Evolutionary conservation across 345 rosid species (phyloP), one percentile per base, ranked within the genome.

Genomic region (Salix koriyanagi): DNA sequence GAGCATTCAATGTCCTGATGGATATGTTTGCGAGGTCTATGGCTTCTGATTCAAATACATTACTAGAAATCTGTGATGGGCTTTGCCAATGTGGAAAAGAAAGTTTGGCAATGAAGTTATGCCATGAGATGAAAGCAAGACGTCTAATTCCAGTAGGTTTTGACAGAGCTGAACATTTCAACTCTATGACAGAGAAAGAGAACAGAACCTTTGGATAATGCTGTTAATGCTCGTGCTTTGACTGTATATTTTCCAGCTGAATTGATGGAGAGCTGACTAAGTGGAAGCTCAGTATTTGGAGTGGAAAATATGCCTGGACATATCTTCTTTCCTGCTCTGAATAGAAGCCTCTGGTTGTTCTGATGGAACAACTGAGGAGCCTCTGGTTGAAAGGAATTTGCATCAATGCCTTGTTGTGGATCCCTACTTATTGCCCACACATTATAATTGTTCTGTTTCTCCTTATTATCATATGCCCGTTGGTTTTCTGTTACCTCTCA

Each of bases 11-110:
- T 71, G 88, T 94, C 66, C 70, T 89, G 12, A 73, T 70, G 72
- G 94, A 92, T 79, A 91, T 94, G 94, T 67, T 83, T 37, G 74
- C 78, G 61, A 87, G 89, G 76, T 86, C 83, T 68, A 66, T 89
- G 78, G 67, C 78, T 80, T 90, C 91, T 64, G 82, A 79, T 75
- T 73, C 85, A 48, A 78, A 54, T 73, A 77, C 79, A 73, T 68
- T 90, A 62, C 76, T 77, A 5, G 80, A 87, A 72, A 79, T 92
- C 75, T 80, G 79, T 61, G 44, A 68, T 76, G 93, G 94, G 71
- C 89, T 92, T 46, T 36, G 83, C 70, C 82, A 26, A 60, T 74
- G 79, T 64, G 91, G 97, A 70, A 86, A 88, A 76, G 80, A 85
- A 76, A 86, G 83, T 81, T 75, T 87, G 81, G 91, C 83, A 6